These are phyloP conservation scores for Daldinia grandis DNA, from an alignment of 495 filamentous ascomycete genomes.

Conservation along the genomic window DNA sequence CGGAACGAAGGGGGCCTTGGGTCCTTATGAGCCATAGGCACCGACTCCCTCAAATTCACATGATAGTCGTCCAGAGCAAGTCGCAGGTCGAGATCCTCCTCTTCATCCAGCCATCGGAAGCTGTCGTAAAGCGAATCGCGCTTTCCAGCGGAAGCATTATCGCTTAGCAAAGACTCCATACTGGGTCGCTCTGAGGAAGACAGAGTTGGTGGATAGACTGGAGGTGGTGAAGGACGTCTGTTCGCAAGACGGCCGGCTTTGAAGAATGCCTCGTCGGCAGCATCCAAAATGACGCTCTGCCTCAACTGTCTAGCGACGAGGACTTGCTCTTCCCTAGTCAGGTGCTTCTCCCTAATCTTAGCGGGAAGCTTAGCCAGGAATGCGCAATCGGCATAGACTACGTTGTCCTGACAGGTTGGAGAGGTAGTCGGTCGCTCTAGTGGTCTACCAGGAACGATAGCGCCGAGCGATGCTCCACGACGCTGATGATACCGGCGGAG, in stretches of 20 bases:
- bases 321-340: constrained; percentile 76
- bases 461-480: constrained; percentile 52
- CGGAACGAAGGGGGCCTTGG: constrained; percentile 59
- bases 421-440: constrained; percentile 40
- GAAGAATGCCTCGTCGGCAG: constrained; percentile 72
- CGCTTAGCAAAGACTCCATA: constrained; percentile 49
- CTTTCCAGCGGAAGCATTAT: constrained; percentile 21
- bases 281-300: constrained; percentile 71
- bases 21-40: constrained; percentile 51
- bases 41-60: constrained; percentile 54
- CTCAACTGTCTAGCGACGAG: constrained; percentile 64
- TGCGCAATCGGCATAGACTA: constrained; percentile 66
- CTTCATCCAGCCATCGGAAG: constrained; percentile 83
- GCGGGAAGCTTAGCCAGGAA: constrained; percentile 77
- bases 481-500: constrained; percentile 50
- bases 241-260: constrained; percentile 56
- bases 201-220: constrained; percentile 40
- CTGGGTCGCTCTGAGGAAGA: constrained; percentile 44
- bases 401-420: constrained; percentile 48
- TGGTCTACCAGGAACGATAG: constrained; percentile 47
- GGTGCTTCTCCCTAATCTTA: constrained; percentile 74
- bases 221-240: constrained; percentile 45
- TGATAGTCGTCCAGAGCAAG: constrained; percentile 66
- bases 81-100: constrained; percentile 75
- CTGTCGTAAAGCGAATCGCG: constrained; percentile 66